Base-by-base conservation (phyloP, 805 yeast species). In the Novakomyces olei region DNA sequence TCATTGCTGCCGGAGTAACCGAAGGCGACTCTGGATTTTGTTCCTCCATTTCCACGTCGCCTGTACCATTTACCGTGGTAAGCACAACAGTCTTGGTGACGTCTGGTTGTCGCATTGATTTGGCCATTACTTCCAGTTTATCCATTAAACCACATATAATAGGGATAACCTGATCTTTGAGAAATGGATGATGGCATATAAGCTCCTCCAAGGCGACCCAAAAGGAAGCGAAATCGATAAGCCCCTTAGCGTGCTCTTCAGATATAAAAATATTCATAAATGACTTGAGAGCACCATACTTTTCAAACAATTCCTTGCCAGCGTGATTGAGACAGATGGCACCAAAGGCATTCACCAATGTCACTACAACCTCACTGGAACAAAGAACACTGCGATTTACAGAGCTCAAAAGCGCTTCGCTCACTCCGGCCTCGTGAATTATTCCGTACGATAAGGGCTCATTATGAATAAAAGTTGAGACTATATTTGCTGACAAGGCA, bases 371-470 rank as follows among this genome's bases (percentile, higher is more conserved):
- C 9, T 68, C 72, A 5, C 66, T 57, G 15, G 72, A 61, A 8
- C 34, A 31, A n/a, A 67, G 57, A 36, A 79, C 55, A 15, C 75
- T 61, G 0, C 47, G 44, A 9, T 60, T 61, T 44, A 74, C 72
- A 30, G 70, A 61, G 7, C 62, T 61, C 32, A 81, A 49, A 24
- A 81, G 60, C 2, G 67, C 55, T 30, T 73, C 74, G 24, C 83
- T 67, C 1, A 77, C 67, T 1, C 68, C 66, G 0, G 91, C 73
- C 48, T 83, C 96, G 26, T 67, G 71, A 41, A 83, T 58, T 27
- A 83, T 71, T 2, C 75, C 63, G 44, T 64, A 83, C 3, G 92
- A 78, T 0, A 94, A 80, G 5, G 95, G 94, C 44, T 85, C 95
- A 41, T 74, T 76, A 47, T 83, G 85, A 19, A 83, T 69, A 37